Percentiles rank a stretch among this genome's conserved stretches.
Evolutionary conservation across 495 filamentous ascomycete species (phyloP).

Genomic region (Cenococcum geophilum): DNA sequence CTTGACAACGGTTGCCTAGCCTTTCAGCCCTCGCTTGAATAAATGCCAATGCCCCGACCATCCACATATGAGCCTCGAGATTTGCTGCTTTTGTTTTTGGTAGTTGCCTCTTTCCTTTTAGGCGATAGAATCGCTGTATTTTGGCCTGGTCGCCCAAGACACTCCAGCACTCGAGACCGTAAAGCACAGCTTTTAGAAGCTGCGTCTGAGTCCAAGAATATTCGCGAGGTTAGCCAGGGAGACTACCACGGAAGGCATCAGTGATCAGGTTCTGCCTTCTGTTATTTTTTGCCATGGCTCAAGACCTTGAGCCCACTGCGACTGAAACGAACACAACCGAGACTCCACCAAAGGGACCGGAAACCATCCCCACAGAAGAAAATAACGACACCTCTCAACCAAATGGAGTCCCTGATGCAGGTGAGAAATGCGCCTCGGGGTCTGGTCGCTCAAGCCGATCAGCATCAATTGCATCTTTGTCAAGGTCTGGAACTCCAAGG

Average conservation of each 20-base stretch:
- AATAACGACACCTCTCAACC: neutral
- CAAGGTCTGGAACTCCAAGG: slow-evolving; percentile 6
- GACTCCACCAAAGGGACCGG: neutral
- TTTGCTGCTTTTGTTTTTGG: no score
- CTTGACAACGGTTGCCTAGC: slow-evolving; percentile 1
- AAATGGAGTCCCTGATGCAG: neutral
- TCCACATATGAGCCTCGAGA: no score
- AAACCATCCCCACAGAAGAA: neutral
- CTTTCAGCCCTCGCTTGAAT: neutral
- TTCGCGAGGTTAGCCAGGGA: no score
- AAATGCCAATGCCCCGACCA: neutral
- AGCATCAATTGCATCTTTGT: neutral
- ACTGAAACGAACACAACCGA: neutral
- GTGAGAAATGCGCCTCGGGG: neutral
- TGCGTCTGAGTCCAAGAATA: no score
- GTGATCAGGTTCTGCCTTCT: no score
- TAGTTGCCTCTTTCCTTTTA: no score
- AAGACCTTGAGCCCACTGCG: neutral
- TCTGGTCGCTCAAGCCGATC: neutral
- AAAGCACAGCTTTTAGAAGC: no score
- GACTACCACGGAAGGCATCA: no score
- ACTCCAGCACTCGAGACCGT: no score
- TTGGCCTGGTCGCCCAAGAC: no score
- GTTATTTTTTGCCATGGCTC: neutral
- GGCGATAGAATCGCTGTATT: no score